phyloP scores from a whole-genome alignment of 129 eudicot species.

The Flaveria brownii region DNA sequence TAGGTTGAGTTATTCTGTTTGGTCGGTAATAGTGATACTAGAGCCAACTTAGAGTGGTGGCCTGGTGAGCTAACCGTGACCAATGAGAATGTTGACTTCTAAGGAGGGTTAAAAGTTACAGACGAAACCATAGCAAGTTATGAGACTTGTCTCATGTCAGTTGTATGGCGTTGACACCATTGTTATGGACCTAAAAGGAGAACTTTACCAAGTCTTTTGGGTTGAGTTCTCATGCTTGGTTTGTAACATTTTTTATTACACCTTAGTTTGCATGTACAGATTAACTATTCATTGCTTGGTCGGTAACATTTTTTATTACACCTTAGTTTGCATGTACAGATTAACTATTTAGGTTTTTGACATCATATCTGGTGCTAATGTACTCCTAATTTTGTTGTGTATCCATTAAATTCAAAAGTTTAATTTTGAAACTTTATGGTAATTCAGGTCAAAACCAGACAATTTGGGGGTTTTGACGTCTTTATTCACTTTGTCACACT shows the following conservation, averaged over 20 bases:
- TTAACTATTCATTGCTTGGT: not conserved
- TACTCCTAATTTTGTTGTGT: conserved; percentile 1
- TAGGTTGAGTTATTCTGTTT: no score
- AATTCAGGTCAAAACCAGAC: not conserved
- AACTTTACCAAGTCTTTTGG: no score
- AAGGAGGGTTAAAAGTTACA: no score
- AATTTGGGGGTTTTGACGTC: not conserved
- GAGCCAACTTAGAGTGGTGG: no score
- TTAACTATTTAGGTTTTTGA: not conserved
- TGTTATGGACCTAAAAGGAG: no score
- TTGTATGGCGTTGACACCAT: no score
- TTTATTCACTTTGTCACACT: not conserved
- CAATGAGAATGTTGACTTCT: no score
- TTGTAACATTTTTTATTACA: not conserved
- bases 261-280: not conserved
- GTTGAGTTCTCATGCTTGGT: no score
- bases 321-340: not conserved
- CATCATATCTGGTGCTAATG: not conserved
- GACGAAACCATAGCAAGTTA: no score
- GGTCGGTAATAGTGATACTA: no score
- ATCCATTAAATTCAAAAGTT: not conserved
- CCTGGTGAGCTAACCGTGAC: no score
- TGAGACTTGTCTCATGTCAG: no score
- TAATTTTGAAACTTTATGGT: not conserved
- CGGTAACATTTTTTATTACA: not conserved